These are phyloP conservation scores for Ramalina intermedia DNA, from an alignment of 495 filamentous ascomycete species.

Conservation along the genomic window DNA sequence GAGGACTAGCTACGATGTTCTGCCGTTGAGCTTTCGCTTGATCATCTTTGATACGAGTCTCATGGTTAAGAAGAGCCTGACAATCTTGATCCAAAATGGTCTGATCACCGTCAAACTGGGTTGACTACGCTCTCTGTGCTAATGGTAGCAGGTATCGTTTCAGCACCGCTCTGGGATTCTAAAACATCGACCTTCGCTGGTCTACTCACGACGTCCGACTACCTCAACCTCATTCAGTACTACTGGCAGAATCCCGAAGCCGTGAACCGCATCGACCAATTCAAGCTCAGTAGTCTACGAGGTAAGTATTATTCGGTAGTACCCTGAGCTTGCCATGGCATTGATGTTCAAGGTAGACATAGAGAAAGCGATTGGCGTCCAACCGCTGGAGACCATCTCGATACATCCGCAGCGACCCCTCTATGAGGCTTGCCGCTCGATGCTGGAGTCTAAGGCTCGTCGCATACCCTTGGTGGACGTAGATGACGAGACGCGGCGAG, in stretches of 20 bases:
- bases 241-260: constrained; percentile 96
- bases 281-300: constrained; percentile 82
- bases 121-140: constrained; percentile 1
- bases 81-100: constrained; percentile 97
- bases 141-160: constrained; percentile 69
- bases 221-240: constrained; percentile 97
- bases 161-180: constrained; percentile 94
- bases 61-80: constrained; percentile 91
- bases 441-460: constrained; percentile 84
- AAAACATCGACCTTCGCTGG: constrained; percentile 88
- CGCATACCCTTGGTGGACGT: constrained; percentile 88
- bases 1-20: constrained; percentile 92
- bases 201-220: constrained; percentile 88
- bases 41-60: constrained; percentile 91
- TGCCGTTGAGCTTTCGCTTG: constrained; percentile 92
- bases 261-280: constrained; percentile 79
- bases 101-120: constrained; percentile 14
- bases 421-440: constrained; percentile 88
- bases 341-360: constrained; percentile 48
- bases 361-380: constrained; percentile 80
- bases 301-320: constrained; percentile 36
- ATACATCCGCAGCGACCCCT: constrained; percentile 79
- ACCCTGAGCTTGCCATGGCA: background rate
- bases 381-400: constrained; percentile 87
- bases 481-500: constrained; percentile 84